Conservation (phyloP, 2,329 filamentous ascomycete species). For the Neonectria ditissima region DNA sequence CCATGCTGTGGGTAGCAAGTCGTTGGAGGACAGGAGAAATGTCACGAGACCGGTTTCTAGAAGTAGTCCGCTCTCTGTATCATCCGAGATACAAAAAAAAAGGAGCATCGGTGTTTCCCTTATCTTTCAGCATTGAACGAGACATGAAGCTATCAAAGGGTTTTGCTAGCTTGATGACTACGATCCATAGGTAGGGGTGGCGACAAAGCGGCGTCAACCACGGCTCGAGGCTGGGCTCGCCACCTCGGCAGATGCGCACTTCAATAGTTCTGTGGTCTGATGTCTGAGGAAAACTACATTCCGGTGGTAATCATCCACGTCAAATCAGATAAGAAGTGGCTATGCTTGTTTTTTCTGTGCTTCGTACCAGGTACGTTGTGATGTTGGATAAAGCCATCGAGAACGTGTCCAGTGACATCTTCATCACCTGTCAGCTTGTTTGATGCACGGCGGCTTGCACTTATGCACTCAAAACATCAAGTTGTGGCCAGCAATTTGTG, state of each 20-base stretch:
- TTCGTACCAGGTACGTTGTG: not conserved
- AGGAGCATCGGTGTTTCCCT: not conserved
- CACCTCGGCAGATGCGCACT: too few relatives aligned
- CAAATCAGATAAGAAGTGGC: not conserved
- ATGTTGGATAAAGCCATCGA: not conserved
- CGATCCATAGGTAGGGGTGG: not conserved
- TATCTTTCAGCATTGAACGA: not conserved
- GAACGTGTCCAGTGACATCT: not conserved
- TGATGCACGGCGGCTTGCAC: too few relatives aligned
- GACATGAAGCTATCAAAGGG: too few relatives aligned
- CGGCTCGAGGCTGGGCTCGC: not conserved
- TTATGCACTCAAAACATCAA: not conserved
- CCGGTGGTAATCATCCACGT: constrained; percentile 4
- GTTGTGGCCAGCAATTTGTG: not conserved
- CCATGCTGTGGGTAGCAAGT: not conserved
- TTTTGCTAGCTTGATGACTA: not conserved
- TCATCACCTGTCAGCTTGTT: not conserved
- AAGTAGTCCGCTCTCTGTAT: not conserved
- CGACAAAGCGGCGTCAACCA: not conserved
- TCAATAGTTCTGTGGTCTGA: too few relatives aligned
- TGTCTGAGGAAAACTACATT: constrained; percentile 2
- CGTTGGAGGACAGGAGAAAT: not conserved
- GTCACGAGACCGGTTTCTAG: constrained; percentile 22
- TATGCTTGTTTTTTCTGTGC: not conserved
- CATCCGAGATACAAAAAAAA: not conserved